Conservation (phyloP, 2,329 filamentous ascomycete genomes). For the Calonectria hongkongensis region DNA sequence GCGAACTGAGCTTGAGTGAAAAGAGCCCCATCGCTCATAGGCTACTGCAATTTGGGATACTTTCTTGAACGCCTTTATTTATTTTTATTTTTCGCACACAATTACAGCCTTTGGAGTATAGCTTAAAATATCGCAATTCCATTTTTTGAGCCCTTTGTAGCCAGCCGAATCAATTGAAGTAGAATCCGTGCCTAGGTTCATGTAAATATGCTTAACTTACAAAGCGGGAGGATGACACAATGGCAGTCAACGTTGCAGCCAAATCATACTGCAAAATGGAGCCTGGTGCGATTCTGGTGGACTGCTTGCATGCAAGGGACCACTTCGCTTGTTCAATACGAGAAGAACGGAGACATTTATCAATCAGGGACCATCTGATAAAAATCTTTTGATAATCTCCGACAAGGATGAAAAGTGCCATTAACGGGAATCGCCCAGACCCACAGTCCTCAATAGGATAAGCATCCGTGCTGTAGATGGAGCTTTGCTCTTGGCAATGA, state of each 20-base stretch:
- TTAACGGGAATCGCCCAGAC: constrained; percentile 21
- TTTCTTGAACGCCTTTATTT: not conserved
- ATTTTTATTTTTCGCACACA: not conserved
- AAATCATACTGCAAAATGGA: not conserved
- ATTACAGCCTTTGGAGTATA: not conserved
- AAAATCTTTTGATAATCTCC: constrained; percentile 35
- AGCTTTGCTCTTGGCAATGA: constrained; percentile 17
- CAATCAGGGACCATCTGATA: constrained; percentile 38
- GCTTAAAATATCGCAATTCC: too few species aligned
- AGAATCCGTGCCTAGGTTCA: too few species aligned
- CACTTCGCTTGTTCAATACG: constrained; percentile 22
- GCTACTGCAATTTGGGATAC: not conserved
- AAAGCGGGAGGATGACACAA: constrained; percentile 7
- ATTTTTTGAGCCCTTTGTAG: too few species aligned
- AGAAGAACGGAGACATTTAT: constrained; percentile 35
- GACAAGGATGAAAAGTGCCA: constrained; percentile 19
- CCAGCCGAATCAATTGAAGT: not conserved
- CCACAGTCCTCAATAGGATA: constrained; percentile 34
- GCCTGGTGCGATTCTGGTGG: constrained; percentile 7
- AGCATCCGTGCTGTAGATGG: constrained; percentile 25
- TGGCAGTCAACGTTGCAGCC: not conserved
- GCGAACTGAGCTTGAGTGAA: not conserved
- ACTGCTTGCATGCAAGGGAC: constrained; percentile 6
- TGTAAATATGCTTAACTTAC: not conserved
- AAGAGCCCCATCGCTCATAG: too few species aligned